A percentile compares a stretch with the other conserved stretches of the same genome.
Evolutionary conservation across 208 protist species (phyloP).

Genomic region (Trypanosoma boissoni): DNA sequence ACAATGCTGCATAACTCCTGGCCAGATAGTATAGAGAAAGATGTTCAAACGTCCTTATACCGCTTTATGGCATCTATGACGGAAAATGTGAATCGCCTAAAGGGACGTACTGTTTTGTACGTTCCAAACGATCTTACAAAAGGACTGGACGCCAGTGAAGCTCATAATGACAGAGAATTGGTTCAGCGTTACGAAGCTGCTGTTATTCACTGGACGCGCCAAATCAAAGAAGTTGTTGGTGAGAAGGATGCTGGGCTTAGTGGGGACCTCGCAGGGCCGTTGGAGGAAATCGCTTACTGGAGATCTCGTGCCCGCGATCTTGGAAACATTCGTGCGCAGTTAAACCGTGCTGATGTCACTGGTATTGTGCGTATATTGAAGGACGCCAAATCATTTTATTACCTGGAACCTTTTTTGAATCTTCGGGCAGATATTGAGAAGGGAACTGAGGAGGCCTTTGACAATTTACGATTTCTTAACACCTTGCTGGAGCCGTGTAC

Average conservation of each 20-base stretch:
- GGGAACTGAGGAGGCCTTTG: conserved; percentile 92
- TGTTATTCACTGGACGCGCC: conserved; percentile 98
- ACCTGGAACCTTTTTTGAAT: conserved; percentile 93
- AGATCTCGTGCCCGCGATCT: conserved; percentile 91
- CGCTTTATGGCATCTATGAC: conserved; percentile 97
- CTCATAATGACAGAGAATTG: conserved; percentile 92
- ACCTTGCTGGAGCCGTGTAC: conserved; percentile 94
- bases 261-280: conserved; percentile 77
- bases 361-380: conserved; percentile 91
- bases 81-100: conserved; percentile 92
- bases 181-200: conserved; percentile 96
- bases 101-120: conserved; percentile 97
- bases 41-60: conserved; percentile 93
- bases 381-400: conserved; percentile 93
- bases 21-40: conserved; percentile 96
- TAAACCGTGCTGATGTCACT: conserved; percentile 89
- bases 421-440: conserved; percentile 92
- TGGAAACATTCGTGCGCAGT: conserved; percentile 92
- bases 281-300: conserved; percentile 97
- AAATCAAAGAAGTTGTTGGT: conserved; percentile 97
- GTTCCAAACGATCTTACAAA: conserved; percentile 91
- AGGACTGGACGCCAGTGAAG: conserved; percentile 29
- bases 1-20: conserved; percentile 88
- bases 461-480: conserved; percentile 95
- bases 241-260: conserved; percentile 74